These are phyloP conservation scores for Phalaenopsis equestris DNA, from an alignment of 106 monocot species.

Conservation along the genomic window DNA sequence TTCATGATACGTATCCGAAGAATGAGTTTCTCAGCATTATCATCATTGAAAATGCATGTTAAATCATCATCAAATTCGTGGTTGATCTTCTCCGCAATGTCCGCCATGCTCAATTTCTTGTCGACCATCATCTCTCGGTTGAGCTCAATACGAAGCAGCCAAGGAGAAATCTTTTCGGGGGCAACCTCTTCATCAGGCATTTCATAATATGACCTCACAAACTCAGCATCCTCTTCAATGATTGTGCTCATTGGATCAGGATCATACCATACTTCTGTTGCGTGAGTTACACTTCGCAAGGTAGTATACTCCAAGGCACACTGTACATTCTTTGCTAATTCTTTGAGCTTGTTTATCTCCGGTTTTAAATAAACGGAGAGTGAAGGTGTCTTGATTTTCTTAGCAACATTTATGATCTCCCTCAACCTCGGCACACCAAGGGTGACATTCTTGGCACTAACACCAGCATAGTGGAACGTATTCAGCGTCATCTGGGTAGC, in stretches of 20 bases:
- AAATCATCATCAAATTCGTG: constrained; percentile 85
- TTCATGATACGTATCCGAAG: constrained; percentile 92
- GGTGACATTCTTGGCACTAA: constrained; percentile 99
- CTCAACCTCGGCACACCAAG: constrained; percentile 95
- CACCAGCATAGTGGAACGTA: constrained; percentile 99
- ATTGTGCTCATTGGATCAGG: constrained; percentile 89
- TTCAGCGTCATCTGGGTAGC: constrained; percentile 99
- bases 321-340: constrained; percentile 90
- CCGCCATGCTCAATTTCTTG: constrained; percentile 94
- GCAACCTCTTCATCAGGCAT: constrained; percentile 98
- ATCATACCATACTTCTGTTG: constrained; percentile 98
- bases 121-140: constrained; percentile 97
- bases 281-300: constrained; percentile 90
- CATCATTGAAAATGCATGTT: constrained; percentile 97
- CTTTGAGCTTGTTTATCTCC: constrained; percentile 70
- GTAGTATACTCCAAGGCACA: constrained; percentile 98
- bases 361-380: constrained; percentile 92
- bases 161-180: constrained; percentile 96
- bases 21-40: constrained; percentile 91
- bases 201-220: constrained; percentile 95
- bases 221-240: constrained; percentile 97
- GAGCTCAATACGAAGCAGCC: constrained; percentile 58
- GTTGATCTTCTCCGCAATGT: constrained; percentile 91
- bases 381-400: constrained; percentile 98
- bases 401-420: constrained; percentile 98